Evolutionary conservation across 169 alveolate species (phyloP), one percentile per base, ranked within the genome.

Genomic region (Plasmodium sp.): DNA sequence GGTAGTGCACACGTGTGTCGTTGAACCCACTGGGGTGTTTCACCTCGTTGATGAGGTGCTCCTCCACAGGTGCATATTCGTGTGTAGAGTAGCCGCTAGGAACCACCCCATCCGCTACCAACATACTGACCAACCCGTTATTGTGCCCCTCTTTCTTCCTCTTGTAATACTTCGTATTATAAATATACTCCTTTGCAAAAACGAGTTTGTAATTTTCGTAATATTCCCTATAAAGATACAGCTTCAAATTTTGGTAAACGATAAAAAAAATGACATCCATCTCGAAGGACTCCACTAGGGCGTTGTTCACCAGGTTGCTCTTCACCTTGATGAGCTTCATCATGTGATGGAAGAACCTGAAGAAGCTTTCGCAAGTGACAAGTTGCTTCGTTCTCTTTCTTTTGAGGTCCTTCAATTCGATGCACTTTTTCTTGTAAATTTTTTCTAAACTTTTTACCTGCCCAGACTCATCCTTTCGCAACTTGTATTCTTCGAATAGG

Each of bases 151-250:
- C 82, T 39, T 92, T 92, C 31, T 72, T 67, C 58, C 33, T 71
- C 58, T 48, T 81, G 62, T 92, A 92, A 92, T 54, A 92, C 58
- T 77, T 92, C 0, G 54, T 34, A 56, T 81, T 81, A 56, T 81
- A 92, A 48, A 92, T 92, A 82, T 92, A 92, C 31, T 92, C 92
- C 43, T 92, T 83, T 2, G 54, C 71, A 45, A 92, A 92, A 36
- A 75, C 6, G n/a, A 92, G 48, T 14, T 92, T 92, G 75, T 43
- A 51, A 5, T 71, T 71, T 73, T 81, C 92, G 83, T 92, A 92
- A 58, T 81, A 92, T 41, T 92, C 81, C 82, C 75, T 92, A 51
- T 92, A 92, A 0, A 92, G 31, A 54, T 92, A 92, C n/a, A 92
- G n/a, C 79, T 92, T 92, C 10, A 92, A 14, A 67, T 92, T 82